Evolutionary conservation across 306 rosid species (phyloP).

Genomic region (Malus sieversii): DNA sequence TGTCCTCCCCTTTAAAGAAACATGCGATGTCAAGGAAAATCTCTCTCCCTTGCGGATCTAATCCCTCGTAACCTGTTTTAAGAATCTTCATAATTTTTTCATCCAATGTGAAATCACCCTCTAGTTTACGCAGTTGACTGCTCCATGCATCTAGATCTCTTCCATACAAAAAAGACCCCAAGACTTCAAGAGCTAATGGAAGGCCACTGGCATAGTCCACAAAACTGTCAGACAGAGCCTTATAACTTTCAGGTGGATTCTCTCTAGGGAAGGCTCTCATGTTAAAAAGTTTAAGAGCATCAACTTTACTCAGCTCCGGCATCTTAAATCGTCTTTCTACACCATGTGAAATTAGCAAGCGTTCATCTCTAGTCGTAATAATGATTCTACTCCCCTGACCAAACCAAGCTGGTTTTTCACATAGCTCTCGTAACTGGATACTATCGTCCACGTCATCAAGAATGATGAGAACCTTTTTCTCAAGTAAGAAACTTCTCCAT

Average conservation of each 20-base stretch:
- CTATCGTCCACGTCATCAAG: background rate
- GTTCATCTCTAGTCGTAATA: background rate
- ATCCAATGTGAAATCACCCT: no score
- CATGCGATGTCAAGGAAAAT: no score
- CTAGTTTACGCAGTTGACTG: background rate
- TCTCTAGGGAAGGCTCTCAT: conserved; percentile 5
- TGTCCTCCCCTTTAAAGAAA: no score
- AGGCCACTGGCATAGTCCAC: no score
- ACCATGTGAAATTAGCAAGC: background rate
- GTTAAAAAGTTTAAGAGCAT: conserved; percentile 4
- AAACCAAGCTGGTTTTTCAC: background rate
- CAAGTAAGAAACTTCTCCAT: background rate
- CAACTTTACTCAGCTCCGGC: background rate
- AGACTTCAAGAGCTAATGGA: no score
- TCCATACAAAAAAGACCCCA: no score
- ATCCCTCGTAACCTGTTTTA: no score
- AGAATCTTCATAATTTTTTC: no score
- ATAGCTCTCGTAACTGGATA: background rate
- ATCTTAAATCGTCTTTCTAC: background rate
- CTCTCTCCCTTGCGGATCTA: no score
- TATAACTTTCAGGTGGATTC: background rate
- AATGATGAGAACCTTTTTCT: background rate
- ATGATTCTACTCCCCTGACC: background rate
- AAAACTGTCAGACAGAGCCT: background rate
- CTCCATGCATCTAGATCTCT: no score